These are phyloP conservation scores for Thraustotheca clavata DNA, from an alignment of 352 stramenopile genomes.

Conservation along the genomic window DNA sequence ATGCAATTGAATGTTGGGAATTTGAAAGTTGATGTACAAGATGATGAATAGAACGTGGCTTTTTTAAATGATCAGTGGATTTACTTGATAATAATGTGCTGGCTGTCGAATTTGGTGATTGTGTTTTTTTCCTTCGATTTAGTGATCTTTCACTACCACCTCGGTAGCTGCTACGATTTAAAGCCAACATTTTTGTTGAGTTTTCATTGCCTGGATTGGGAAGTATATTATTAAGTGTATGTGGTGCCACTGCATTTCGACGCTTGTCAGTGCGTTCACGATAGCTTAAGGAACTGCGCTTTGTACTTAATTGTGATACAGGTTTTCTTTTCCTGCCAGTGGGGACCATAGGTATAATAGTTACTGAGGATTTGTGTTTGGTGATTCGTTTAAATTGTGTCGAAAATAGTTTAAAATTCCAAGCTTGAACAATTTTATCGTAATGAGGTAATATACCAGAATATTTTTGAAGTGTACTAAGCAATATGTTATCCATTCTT, in stretches of 20 bases:
- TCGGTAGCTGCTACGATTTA: too few species aligned
- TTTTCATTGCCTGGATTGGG: neutral
- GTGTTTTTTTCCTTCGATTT: too few species aligned
- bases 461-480: conserved; percentile 5
- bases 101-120: too few species aligned
- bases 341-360: neutral
- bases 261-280: neutral
- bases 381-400: neutral
- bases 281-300: neutral
- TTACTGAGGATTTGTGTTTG: neutral
- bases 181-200: too few species aligned
- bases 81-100: too few species aligned
- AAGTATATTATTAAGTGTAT: neutral
- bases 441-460: neutral
- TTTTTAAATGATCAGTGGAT: too few species aligned
- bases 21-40: neutral
- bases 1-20: neutral
- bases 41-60: too few species aligned
- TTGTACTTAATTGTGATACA: neutral
- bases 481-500: neutral
- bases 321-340: neutral
- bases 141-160: too few species aligned
- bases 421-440: neutral
- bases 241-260: neutral
- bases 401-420: neutral